Conservation (phyloP, 257 asterid genomes). For the Ajuga chamaepitys region DNA sequence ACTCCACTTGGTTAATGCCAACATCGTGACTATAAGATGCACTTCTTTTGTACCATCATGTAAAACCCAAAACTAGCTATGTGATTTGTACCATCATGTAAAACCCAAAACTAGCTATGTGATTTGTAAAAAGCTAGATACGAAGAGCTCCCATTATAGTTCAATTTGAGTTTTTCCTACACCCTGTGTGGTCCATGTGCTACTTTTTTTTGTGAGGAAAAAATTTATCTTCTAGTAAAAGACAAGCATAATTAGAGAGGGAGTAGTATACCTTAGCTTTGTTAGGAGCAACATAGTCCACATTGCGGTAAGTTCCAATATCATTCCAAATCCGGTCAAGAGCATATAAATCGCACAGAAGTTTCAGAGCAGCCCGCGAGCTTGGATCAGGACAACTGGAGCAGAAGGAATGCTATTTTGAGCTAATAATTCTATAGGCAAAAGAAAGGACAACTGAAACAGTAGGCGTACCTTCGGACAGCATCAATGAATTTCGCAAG, state of each 20-base stretch:
- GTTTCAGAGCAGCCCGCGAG: slow-evolving; percentile 72
- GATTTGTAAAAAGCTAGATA: too few relatives aligned
- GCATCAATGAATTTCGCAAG: slow-evolving; percentile 85
- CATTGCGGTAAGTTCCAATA: slow-evolving; percentile 91
- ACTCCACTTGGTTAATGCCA: background rate
- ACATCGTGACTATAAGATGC: background rate
- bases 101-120: too few relatives aligned
- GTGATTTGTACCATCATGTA: too few relatives aligned
- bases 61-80: too few relatives aligned
- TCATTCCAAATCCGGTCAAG: slow-evolving; percentile 96
- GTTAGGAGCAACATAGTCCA: slow-evolving; percentile 96
- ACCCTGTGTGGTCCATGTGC: too few relatives aligned
- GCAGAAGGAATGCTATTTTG: background rate
- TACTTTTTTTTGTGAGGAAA: too few relatives aligned
- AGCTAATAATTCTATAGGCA: slow-evolving; percentile 4
- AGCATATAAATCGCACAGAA: slow-evolving; percentile 87
- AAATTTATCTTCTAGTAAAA: too few relatives aligned
- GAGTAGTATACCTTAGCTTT: slow-evolving; percentile 75
- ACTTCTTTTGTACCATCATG: too few relatives aligned
- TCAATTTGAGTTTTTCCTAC: too few relatives aligned
- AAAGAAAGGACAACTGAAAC: background rate
- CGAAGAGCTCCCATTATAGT: too few relatives aligned
- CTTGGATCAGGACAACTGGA: slow-evolving; percentile 74
- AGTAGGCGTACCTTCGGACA: slow-evolving; percentile 48
- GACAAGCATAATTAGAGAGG: too few relatives aligned